These are phyloP conservation scores for Rhizopogon sp. DNA, from an alignment of 768 basidiomycete species.

Conservation along the genomic window DNA sequence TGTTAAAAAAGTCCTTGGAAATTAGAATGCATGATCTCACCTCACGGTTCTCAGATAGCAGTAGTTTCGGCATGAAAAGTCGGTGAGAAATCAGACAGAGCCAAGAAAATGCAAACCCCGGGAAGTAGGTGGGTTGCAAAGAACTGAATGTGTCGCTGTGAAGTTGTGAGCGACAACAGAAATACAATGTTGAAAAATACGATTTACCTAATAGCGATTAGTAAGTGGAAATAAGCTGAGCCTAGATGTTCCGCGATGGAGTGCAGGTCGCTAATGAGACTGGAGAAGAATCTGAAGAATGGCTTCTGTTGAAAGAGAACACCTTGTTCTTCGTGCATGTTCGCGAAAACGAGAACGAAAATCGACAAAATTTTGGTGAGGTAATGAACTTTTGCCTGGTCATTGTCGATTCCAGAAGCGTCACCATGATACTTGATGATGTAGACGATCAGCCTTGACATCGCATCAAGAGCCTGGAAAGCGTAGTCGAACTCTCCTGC, in stretches of 20 bases:
- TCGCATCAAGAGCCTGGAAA: constrained; percentile 92
- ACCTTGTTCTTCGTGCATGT: constrained; percentile 92
- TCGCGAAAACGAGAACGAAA: constrained; percentile 92
- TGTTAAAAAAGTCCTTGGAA: constrained; percentile 4
- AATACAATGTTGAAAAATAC: not conserved
- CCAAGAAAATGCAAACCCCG: constrained; percentile 98
- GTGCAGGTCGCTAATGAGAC: constrained; percentile 88
- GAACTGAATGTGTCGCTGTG: constrained; percentile 91
- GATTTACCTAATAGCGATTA: constrained; percentile 81
- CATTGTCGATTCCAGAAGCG: constrained; percentile 86
- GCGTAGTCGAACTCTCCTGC: constrained; percentile 70
- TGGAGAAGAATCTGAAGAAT: constrained; percentile 98
- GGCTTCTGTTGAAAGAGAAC: constrained; percentile 92
- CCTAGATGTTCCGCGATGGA: constrained; percentile 82
- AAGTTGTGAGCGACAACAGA: constrained; percentile 2
- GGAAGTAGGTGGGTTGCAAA: constrained; percentile 93
- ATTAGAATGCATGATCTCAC: constrained; percentile 30
- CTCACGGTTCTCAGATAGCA: constrained; percentile 85
- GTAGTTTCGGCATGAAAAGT: constrained; percentile 94
- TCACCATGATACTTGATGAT: constrained; percentile 99
- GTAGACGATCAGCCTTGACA: constrained; percentile 92
- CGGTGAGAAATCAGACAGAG: constrained; percentile 94
- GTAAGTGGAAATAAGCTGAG: constrained; percentile 81
- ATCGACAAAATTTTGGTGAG: constrained; percentile 96
- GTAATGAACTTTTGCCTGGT: constrained; percentile 94